Conservation (phyloP, 768 basidiomycete genomes). For the Pisolithus marmoratus region DNA sequence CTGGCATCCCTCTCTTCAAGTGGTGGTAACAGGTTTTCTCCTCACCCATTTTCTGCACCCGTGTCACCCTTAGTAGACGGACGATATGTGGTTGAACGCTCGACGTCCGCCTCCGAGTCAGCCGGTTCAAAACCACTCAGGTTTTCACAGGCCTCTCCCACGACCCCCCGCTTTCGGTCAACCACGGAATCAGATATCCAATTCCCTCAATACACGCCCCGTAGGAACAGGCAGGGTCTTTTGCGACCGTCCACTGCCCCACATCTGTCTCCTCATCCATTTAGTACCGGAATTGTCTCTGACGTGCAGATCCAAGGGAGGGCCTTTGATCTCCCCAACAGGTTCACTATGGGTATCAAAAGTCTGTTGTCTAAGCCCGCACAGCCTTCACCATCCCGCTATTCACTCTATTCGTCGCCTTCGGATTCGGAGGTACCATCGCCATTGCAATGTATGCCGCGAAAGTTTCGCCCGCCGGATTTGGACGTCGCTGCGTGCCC, state of each 20-base stretch:
- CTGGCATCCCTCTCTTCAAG: constrained; percentile 21
- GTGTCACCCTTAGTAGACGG: constrained; percentile 14
- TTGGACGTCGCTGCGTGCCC: constrained; percentile 12
- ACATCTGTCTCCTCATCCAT: constrained; percentile 3
- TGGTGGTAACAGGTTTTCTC: constrained; percentile 14
- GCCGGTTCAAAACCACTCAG: constrained; percentile 4
- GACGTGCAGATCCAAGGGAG: constrained; percentile 7
- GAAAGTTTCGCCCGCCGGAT: constrained; percentile 20
- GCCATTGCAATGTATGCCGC: constrained; percentile 4
- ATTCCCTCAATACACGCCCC: constrained; percentile 1
- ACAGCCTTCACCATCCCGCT: constrained; percentile 14
- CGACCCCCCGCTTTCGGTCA: constrained; percentile 12
- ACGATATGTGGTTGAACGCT: constrained; percentile 13
- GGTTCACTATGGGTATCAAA: constrained; percentile 27
- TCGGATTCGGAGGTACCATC: constrained; percentile 12
- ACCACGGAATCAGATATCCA: constrained; percentile 16
- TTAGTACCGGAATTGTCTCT: neutral
- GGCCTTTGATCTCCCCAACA: constrained; percentile 10
- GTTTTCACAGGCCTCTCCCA: constrained; percentile 12
- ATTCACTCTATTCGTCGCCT: constrained; percentile 16
- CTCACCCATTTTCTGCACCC: constrained; percentile 21
- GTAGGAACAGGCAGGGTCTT: neutral
- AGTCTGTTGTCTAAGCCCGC: constrained; percentile 31
- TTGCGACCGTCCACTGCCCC: constrained; percentile 16
- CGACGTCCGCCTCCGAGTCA: constrained; percentile 4